Base-by-base conservation (phyloP, 2,329 filamentous ascomycete species). In the Colletotrichum sp. region DNA sequence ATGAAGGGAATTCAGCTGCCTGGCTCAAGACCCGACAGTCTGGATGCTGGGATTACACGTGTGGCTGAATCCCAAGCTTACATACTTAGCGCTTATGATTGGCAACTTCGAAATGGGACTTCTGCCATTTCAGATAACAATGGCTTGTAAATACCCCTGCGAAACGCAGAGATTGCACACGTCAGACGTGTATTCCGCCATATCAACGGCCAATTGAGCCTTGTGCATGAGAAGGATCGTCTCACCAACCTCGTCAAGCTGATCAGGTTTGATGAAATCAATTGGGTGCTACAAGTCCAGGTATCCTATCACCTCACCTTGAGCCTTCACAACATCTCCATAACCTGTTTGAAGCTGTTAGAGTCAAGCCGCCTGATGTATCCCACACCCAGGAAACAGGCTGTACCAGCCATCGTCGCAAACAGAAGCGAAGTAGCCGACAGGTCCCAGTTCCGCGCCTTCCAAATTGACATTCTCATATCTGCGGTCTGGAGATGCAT, bases 401-500 rank as follows among this genome's bases (percentile, higher is more conserved):
- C 16, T 13, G 24, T 22, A 1, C 18, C 24, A 10, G 64, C 18
- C 2, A 52, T 18, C 36, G 65, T 59, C 1, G 57, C 16, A 10
- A 6, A 16, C 28, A 22, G 16, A 2, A 73, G 9, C 3, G 71
- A 73, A 1, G 62, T 57, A 16, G 57, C 30, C 65, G 36, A 73
- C 5, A 77, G 10, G 12, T 75, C 68, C 75, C 72, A 75, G 7
- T 77, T 75, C 13, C 34, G 57, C 9, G 67, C 63, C 52, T 71
- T 71, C 72, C 75, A 69, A 12, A 32, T 12, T 3, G 48, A 8
- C 85, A 88, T 88, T 18, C 86, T 81, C 76, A 82, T 81, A 75
- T 87, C 85, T 0, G 86, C 85, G 3, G 86, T 88, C 79, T 88
- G 84, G 13, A 87, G 79, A 75, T 88, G 86, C 84, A 86, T 87